Percentiles rank a stretch among this genome's conserved stretches.
Conservation (phyloP, 2,329 filamentous ascomycete genomes). For the Fusarium acutatum region DNA sequence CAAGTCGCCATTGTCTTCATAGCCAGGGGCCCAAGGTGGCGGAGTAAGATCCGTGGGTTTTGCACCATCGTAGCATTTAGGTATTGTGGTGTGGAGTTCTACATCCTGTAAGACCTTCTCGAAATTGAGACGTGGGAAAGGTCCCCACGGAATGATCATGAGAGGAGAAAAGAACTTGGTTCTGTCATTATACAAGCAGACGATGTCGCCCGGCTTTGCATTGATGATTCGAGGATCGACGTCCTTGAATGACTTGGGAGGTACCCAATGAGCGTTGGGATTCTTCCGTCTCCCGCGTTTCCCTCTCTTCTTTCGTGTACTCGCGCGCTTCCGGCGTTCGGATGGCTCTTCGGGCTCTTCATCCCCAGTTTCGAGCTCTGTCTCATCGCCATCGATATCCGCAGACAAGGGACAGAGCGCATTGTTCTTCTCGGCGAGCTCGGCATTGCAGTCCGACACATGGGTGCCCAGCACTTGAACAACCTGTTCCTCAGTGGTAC, state of each 20-base stretch:
- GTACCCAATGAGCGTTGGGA: background rate
- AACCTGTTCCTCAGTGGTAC: background rate
- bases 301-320: background rate
- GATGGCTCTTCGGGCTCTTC: background rate
- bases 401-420: no score
- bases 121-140: background rate
- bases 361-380: background rate
- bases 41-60: background rate
- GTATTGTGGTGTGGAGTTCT: background rate
- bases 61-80: background rate
- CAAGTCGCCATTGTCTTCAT: background rate
- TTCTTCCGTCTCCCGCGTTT: background rate
- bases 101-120: background rate
- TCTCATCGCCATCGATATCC: background rate
- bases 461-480: background rate
- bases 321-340: background rate
- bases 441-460: background rate
- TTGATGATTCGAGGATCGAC: background rate
- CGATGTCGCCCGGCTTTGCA: background rate
- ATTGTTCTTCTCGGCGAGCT: background rate
- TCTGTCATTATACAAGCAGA: background rate
- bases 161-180: background rate
- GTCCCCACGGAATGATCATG: background rate
- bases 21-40: background rate
- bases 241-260: background rate